Evolutionary conservation across 257 asterid species (phyloP).

Genomic region (Gardenia jasminoides): DNA sequence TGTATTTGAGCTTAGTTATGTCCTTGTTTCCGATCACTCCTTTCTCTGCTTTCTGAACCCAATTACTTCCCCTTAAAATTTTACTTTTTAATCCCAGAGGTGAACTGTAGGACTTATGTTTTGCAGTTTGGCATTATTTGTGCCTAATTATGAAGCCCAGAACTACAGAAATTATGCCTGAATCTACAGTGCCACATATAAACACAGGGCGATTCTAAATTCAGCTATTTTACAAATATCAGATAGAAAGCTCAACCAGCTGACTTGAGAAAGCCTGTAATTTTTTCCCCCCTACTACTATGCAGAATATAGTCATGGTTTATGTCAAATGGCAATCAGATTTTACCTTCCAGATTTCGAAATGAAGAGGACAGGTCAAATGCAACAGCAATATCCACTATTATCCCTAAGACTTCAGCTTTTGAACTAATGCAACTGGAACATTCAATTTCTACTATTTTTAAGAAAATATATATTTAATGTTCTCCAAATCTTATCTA

Average conservation of each 20-base stretch:
- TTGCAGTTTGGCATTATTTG: not conserved
- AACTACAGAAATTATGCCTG: not conserved
- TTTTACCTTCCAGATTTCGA: not conserved
- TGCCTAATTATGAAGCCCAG: not conserved
- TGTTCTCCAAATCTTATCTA: not conserved
- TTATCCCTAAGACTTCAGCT: too few relatives aligned
- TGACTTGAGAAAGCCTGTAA: not conserved
- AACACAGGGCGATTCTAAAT: not conserved
- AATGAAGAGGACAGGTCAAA: slow-evolving; percentile 6
- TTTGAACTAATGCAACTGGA: not conserved
- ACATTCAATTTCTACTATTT: not conserved
- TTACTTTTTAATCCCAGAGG: not conserved
- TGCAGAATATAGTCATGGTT: not conserved
- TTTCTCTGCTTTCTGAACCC: not conserved
- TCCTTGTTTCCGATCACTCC: not conserved
- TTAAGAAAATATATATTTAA: not conserved
- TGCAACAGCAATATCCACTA: too few relatives aligned
- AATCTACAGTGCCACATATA: too few relatives aligned
- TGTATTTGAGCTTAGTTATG: not conserved
- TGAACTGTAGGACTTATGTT: not conserved
- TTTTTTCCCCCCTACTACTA: not conserved
- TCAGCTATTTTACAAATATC: not conserved
- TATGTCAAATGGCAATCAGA: not conserved
- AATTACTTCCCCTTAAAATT: not conserved
- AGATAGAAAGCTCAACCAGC: not conserved